Evolutionary conservation across 2,329 filamentous ascomycete species (phyloP).

Genomic region (Juglanconis sp.): DNA sequence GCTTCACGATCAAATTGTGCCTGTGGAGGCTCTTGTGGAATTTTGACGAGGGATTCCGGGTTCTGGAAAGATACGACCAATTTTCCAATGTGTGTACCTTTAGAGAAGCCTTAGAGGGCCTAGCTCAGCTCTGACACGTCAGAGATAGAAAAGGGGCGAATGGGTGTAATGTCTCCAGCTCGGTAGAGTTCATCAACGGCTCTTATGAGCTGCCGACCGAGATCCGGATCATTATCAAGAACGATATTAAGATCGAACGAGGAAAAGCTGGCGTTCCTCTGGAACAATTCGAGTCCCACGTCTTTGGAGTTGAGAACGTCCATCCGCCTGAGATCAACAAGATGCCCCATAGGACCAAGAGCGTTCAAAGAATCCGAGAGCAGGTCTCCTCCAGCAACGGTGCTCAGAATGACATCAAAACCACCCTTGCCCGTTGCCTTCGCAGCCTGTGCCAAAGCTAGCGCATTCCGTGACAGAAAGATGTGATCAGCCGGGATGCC

Average conservation of each 20-base stretch:
- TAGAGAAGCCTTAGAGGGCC: too few relatives aligned
- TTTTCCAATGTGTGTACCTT: neutral
- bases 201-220: neutral
- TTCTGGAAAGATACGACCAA: neutral
- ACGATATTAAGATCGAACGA: neutral
- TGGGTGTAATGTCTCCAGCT: neutral
- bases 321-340: neutral
- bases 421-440: neutral
- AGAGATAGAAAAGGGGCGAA: neutral
- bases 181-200: neutral
- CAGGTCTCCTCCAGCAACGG: neutral
- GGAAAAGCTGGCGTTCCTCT: neutral
- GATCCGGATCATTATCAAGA: neutral
- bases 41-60: neutral
- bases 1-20: too few relatives aligned
- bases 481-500: neutral
- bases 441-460: neutral
- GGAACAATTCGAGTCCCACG: neutral
- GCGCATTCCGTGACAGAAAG: neutral
- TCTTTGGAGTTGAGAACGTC: neutral
- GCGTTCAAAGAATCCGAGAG: neutral
- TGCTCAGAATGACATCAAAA: neutral
- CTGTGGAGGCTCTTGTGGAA: too few relatives aligned
- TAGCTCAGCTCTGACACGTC: too few relatives aligned
- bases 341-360: neutral